Conservation (phyloP, 768 basidiomycete species). For the Suillus alpinus region DNA sequence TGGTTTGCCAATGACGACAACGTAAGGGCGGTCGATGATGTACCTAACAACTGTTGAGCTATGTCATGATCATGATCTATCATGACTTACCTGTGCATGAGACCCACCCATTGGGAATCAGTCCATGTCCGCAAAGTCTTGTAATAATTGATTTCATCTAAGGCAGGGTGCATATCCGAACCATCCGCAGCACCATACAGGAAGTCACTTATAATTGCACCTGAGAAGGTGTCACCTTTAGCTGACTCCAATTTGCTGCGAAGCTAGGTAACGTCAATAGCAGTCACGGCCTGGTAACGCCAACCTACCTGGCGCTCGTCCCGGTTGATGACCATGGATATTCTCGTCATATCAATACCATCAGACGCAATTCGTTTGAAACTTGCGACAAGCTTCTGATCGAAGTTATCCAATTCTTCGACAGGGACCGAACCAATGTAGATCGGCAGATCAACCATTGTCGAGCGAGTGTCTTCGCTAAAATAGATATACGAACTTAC, state of each 20-base stretch:
- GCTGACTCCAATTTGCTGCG: slow-evolving; percentile 81
- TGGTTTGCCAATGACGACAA: slow-evolving; percentile 84
- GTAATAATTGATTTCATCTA: slow-evolving; percentile 81
- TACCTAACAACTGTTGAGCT: slow-evolving; percentile 51
- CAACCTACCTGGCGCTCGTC: slow-evolving; percentile 78
- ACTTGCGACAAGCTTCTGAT: slow-evolving; percentile 62
- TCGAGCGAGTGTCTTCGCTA: slow-evolving; percentile 71
- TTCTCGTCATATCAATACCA: slow-evolving; percentile 88
- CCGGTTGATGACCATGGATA: slow-evolving; percentile 80
- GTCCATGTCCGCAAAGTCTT: slow-evolving; percentile 67
- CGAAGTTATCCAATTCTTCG: slow-evolving; percentile 73
- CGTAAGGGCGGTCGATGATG: slow-evolving; percentile 66
- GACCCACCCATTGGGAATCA: slow-evolving; percentile 67
- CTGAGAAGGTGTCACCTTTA: slow-evolving; percentile 78
- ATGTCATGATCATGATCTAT: background rate
- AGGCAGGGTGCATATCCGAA: slow-evolving; percentile 64
- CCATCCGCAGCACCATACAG: slow-evolving; percentile 85
- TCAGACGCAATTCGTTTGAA: slow-evolving; percentile 66
- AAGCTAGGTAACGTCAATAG: slow-evolving; percentile 43
- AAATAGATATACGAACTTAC: slow-evolving; percentile 83
- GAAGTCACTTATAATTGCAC: slow-evolving; percentile 76
- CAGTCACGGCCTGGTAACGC: background rate
- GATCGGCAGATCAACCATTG: slow-evolving; percentile 67
- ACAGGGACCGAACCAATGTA: slow-evolving; percentile 83
- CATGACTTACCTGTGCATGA: slow-evolving; percentile 66